Base-by-base conservation (phyloP, 2,329 filamentous ascomycete genomes). In the Hymenoscyphus repandus region DNA sequence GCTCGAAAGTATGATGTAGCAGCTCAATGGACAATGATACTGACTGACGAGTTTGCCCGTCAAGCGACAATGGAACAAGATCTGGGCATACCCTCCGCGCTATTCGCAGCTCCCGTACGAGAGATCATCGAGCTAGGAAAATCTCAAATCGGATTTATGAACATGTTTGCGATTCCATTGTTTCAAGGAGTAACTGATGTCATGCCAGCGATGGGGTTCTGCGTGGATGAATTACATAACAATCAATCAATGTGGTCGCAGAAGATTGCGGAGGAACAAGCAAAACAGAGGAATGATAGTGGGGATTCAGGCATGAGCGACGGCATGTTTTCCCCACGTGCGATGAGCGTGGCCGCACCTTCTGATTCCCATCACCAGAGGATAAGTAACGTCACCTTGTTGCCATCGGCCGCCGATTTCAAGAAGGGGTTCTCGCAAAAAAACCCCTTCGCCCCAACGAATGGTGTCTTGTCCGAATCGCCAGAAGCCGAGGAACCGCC, bases 131-230 rank as follows among this genome's bases (percentile, higher is more conserved):
- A 92, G 49, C 77, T 96, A 47, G 88, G 83, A 56, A 90, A 88
- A 59, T 87, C 90, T 6, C 93, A 99, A 69, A 86, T 96, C 49
- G 86, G 89, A 20, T 99, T 99, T 70, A 96, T 97, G 88, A 93
- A 90, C 58, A 80, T 96, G 62, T 97, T 97, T 67, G 93, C 92
- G 13, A 82, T 91, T 44, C 93, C 93, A 1, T 77, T 99, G 0
- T 99, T 99, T 65, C 83, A 90, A 64, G 88, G 87, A 6, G 85
- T 97, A 6, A 83, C 88, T 30, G 88, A 95, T 60, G 80, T 97
- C 33, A 78, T 97, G 63, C 91, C 93, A 1, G 81, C 80, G 18
- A 88, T 97, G 82, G 74, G 77, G 45, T 96, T 95, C 68, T 88
- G 86, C 11, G 85, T 95, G 11, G 80, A 87, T 22, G 90, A 96